Evolutionary conservation across 805 yeast species (phyloP), one percentile per base, ranked within the genome.

Genomic region (Candida verbasci): DNA sequence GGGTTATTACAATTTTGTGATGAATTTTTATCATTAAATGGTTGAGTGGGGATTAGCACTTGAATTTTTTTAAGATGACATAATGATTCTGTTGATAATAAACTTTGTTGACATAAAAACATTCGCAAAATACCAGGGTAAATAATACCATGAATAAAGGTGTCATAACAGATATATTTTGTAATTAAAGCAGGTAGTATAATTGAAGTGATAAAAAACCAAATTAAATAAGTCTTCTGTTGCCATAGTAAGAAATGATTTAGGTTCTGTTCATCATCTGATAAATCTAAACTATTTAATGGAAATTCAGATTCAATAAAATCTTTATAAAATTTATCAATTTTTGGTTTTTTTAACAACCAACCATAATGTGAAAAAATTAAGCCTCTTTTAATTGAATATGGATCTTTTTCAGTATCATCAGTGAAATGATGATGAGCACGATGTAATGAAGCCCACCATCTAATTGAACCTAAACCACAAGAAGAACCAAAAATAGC

Each of bases 401-500:
- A 87, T 1, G 97, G 97, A 58, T 89, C 97, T 49, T 74, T 72
- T 42, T 86, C 95, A 0, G 94, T 82, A 53, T 89, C 96, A 42
- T 66, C 72, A 29, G 93, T 81, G 57, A 35, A 85, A 40, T 91
- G 76, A 60, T 89, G 97, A 62, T 89, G 97, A 3, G 93, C 88
- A 41, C 95, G 68, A 65, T 89, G 97, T 31, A 85, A 70, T 11
- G 81, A 69, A 16, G 85, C 81, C 95, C 95, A 87, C 74, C 82
- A 74, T 50, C 80, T 70, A 9, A 80, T 76, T 3, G 86, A 72
- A 4, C 95, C 95, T 37, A 86, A 64, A 2, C 88, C 95, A 6
- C 81, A 77, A 46, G 86, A 82, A 12, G 82, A 63, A 5, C 91
- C 89, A 29, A 78, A 65, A 0, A 79, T 50, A n/a, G 80, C 74